These are phyloP conservation scores for Tolypocladium tundrense DNA, from an alignment of 2,329 filamentous ascomycete genomes.

Conservation along the genomic window DNA sequence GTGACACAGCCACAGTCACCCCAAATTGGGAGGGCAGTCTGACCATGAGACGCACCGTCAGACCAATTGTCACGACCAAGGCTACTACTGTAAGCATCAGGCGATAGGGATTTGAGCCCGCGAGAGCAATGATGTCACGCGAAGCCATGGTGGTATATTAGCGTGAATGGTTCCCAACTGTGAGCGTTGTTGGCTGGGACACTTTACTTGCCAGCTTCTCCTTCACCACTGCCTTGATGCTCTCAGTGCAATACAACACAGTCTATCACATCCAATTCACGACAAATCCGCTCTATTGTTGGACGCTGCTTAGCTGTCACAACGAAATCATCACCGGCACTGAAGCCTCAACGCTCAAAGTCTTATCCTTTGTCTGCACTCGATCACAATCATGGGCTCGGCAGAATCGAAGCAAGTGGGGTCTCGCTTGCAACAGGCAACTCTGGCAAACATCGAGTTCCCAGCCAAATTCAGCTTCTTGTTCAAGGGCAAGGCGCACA, in stretches of 20 bases:
- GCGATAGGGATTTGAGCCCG: background rate
- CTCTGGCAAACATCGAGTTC: background rate
- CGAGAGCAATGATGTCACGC: background rate
- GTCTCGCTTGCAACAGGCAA: background rate
- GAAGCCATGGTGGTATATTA: background rate
- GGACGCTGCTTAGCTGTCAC: background rate
- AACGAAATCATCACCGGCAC: background rate
- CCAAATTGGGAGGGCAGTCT: background rate
- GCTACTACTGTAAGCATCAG: background rate
- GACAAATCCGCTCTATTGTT: background rate
- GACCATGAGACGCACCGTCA: background rate
- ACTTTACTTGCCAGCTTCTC: background rate
- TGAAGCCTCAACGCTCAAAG: background rate
- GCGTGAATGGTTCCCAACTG: background rate
- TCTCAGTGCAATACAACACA: background rate
- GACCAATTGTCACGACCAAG: background rate
- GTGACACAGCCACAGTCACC: background rate
- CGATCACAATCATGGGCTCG: conserved; percentile 5
- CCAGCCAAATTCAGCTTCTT: conserved; percentile 6
- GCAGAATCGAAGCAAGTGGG: conserved; percentile 7
- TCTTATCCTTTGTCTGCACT: background rate
- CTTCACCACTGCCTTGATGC: background rate
- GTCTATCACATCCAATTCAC: background rate
- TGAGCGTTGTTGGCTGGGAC: no score
- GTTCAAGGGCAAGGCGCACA: conserved; percentile 2